Evolutionary conservation across 176 grass and related monocot genomes (phyloP).

Genomic region (Cocos nucifera): DNA sequence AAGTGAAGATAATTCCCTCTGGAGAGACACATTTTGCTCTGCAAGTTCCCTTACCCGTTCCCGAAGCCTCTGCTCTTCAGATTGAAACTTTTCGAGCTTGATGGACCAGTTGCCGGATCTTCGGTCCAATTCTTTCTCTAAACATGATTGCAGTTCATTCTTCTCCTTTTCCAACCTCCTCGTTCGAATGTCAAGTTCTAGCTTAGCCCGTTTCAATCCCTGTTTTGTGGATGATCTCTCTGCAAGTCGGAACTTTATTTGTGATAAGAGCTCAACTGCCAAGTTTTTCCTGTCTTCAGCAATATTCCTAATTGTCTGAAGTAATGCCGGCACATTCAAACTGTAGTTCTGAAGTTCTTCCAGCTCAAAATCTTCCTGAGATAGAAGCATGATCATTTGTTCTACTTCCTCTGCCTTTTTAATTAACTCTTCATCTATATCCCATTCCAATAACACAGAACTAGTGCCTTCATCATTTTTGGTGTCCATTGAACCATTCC

Average conservation of each 20-base stretch:
- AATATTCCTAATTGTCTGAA: slow-evolving; percentile 48
- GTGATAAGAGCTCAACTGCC: slow-evolving; percentile 53
- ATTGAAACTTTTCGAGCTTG: slow-evolving; percentile 50
- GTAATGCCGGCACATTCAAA: slow-evolving; percentile 27
- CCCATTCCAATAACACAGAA: slow-evolving; percentile 20
- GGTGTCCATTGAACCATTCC: background rate
- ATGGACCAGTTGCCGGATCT: slow-evolving; percentile 65
- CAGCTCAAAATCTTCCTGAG: slow-evolving; percentile 39
- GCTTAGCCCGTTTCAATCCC: slow-evolving; percentile 43
- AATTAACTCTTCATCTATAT: slow-evolving; percentile 50
- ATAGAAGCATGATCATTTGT: slow-evolving; percentile 30
- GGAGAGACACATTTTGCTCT: slow-evolving; percentile 86
- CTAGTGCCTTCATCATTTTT: background rate
- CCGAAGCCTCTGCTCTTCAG: slow-evolving; percentile 76
- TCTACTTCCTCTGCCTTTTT: slow-evolving; percentile 56
- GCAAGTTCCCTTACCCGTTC: slow-evolving; percentile 88
- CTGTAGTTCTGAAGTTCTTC: slow-evolving; percentile 24
- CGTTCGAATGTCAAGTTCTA: slow-evolving; percentile 42
- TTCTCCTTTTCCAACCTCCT: slow-evolving; percentile 60
- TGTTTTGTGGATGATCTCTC: slow-evolving; percentile 62
- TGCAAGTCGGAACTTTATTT: slow-evolving; percentile 71
- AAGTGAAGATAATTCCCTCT: slow-evolving; percentile 71
- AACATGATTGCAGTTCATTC: slow-evolving; percentile 33
- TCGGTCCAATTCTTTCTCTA: slow-evolving; percentile 64
- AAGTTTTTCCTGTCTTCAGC: slow-evolving; percentile 61